Evolutionary conservation across 495 filamentous ascomycete genomes (phyloP), one percentile per base, ranked within the genome.

Genomic region (Penicillium bialowiezense): DNA sequence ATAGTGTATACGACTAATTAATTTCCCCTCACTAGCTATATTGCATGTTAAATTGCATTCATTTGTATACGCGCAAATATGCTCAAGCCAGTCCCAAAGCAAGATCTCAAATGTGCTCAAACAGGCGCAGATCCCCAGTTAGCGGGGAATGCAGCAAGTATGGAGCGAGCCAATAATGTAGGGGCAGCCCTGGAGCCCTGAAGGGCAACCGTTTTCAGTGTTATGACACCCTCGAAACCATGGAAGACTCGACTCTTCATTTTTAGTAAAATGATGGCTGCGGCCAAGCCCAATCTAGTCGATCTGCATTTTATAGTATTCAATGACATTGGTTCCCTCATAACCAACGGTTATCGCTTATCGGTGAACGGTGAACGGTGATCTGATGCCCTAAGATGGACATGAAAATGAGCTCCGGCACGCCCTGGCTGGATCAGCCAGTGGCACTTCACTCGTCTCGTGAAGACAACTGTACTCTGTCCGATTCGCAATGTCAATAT

Each of bases 391-490:
- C 17, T 17, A 51, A 57, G 19, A 60, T 53, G 53, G 48, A 58
- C 15, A 64, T 55, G 62, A 18, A 56, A 15, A 59, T 55, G 34
- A 13, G 24, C 9, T 18, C 35, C 7, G 34, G 49, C 8, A 29
- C 54, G 1, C 73, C 72, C 51, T 76, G 74, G 74, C 67, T 77
- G 1, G 65, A 72, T 34, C 56, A 67, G 45, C 74, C 73, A 21
- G 66, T 76, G 42, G 67, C 71, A 65, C 69, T 81, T 46, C 73
- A 77, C 50, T 76, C 74, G 7, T 72, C 63, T 31, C 67, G 76
- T 3, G 69, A 63, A 12, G 68, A 63, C 8, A 56, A 49, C 18
- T 81, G 78, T 56, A 74, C 65, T 23, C 47, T 76, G 48, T 73
- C 67, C 1, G 55, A 65, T 0, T 67, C 60, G 13, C 71, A 80